phyloP scores from a whole-genome alignment of 1,284 basidiomycete genomes.

The Ganoderma meredithae region DNA sequence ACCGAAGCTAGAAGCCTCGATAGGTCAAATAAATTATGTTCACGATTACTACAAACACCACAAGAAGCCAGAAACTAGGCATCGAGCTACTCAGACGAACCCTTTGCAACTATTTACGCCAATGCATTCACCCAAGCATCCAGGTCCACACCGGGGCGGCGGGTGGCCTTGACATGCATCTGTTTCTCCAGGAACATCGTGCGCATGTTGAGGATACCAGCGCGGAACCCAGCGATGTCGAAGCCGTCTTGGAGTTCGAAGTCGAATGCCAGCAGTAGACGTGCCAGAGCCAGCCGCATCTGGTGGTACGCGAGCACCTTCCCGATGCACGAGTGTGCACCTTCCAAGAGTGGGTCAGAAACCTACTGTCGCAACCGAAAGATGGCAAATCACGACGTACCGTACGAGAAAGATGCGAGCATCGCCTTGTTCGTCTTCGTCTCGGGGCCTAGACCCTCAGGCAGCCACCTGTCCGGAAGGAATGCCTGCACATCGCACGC shows the following conservation, averaged over 20 bases:
- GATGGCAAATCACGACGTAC: slow-evolving; percentile 13
- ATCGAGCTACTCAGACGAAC: background rate
- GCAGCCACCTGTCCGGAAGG: slow-evolving; percentile 38
- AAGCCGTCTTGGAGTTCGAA: slow-evolving; percentile 24
- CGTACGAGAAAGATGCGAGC: slow-evolving; percentile 34
- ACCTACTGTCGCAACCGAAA: no score
- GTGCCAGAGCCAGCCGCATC: slow-evolving; percentile 33
- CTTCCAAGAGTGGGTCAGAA: background rate
- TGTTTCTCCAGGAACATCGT: slow-evolving; percentile 28
- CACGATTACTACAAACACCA: no score
- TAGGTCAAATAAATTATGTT: no score
- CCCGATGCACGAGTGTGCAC: slow-evolving; percentile 24
- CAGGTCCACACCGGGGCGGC: background rate
- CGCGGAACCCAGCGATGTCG: slow-evolving; percentile 20
- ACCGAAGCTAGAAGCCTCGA: no score
- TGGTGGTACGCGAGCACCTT: slow-evolving; percentile 36
- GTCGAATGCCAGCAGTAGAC: slow-evolving; percentile 31
- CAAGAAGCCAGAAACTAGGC: no score
- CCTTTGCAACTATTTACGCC: background rate
- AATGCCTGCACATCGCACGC: slow-evolving; percentile 22
- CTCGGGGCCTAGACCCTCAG: slow-evolving; percentile 25
- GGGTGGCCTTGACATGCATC: slow-evolving; percentile 12
- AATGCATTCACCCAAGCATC: background rate
- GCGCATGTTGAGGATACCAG: slow-evolving; percentile 31
- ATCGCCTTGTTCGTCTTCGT: slow-evolving; percentile 27